A percentile compares a stretch with the other conserved stretches of the same genome.
Evolutionary conservation across 1,139 yeast species (phyloP).

Genomic region (Scheffersomyces stambukii): DNA sequence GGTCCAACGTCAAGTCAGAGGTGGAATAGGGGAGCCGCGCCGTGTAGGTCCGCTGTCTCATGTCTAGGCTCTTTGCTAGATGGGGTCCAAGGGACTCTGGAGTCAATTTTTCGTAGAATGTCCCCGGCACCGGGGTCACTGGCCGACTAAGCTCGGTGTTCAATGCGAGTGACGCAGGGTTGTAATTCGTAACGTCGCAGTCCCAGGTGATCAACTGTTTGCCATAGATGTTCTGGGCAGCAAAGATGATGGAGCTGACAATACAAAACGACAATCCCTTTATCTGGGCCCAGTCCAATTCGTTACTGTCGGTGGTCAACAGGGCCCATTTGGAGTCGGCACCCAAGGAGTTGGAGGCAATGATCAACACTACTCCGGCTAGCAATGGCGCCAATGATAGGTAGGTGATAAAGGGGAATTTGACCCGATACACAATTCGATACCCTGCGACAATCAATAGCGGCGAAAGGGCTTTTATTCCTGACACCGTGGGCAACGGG

Average conservation of each 20-base stretch:
- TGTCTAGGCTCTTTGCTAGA: constrained; percentile 2
- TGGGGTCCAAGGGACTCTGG: constrained; percentile 3
- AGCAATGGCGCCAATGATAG: constrained; percentile 34
- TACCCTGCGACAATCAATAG: constrained; percentile 34
- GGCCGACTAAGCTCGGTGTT: constrained; percentile 19
- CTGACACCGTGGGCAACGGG: constrained; percentile 37
- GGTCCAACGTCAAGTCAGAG: constrained; percentile 29
- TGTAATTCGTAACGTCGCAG: constrained; percentile 10
- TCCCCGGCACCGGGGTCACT: constrained; percentile 11
- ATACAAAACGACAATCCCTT: constrained; percentile 29
- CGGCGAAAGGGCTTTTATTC: constrained; percentile 39
- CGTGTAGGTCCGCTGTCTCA: constrained; percentile 25
- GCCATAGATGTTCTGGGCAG: constrained; percentile 41
- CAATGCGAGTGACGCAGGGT: constrained; percentile 28
- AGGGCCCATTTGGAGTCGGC: constrained; percentile 1
- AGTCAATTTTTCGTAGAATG: background rate
- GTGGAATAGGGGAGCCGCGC: constrained; percentile 30
- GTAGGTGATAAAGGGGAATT: constrained; percentile 31
- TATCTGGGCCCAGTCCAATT: constrained; percentile 18
- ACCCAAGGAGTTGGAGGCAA: constrained; percentile 23
- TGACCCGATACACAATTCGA: constrained; percentile 27
- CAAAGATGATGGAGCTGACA: constrained; percentile 31
- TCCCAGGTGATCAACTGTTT: constrained; percentile 39
- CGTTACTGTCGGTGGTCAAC: constrained; percentile 11
- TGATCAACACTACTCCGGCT: constrained; percentile 35